Evolutionary conservation across 2,329 filamentous ascomycete genomes (phyloP).

Genomic region (Metarhizium sp.): DNA sequence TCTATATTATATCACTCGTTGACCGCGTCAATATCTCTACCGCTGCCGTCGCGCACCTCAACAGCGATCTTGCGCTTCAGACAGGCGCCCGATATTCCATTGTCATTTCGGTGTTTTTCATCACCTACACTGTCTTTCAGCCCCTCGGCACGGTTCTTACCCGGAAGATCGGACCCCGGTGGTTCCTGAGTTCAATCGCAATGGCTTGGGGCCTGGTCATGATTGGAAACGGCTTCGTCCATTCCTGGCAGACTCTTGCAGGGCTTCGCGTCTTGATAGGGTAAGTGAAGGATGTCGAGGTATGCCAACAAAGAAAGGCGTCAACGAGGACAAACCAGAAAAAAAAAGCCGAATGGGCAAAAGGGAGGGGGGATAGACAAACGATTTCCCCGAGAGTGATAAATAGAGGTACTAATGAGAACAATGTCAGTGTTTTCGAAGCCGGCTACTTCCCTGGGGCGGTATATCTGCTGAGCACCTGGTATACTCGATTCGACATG

Average conservation of each 20-base stretch:
- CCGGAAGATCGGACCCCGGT: slow-evolving; percentile 12
- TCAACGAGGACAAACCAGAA: too few relatives aligned
- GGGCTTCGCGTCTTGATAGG: neutral
- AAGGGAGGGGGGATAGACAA: too few relatives aligned
- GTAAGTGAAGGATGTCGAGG: too few relatives aligned
- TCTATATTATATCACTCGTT: neutral
- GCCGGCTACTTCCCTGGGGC: neutral
- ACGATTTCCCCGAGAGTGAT: too few relatives aligned
- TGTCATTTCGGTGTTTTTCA: slow-evolving; percentile 13
- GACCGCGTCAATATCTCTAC: too few relatives aligned
- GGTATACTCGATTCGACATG: neutral
- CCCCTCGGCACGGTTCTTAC: slow-evolving; percentile 11
- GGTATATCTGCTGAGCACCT: neutral
- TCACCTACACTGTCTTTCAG: slow-evolving; percentile 14
- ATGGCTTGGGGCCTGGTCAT: slow-evolving; percentile 13
- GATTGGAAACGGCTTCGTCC: slow-evolving; percentile 10
- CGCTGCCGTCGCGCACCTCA: too few relatives aligned
- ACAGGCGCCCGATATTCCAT: slow-evolving; percentile 9
- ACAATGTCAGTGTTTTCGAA: neutral
- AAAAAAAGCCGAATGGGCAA: too few relatives aligned
- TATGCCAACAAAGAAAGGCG: too few relatives aligned
- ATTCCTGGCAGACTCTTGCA: slow-evolving; percentile 4
- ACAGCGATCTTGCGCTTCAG: too few relatives aligned
- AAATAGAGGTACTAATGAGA: neutral
- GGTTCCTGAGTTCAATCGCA: slow-evolving; percentile 13